Conservation (phyloP, 805 yeast genomes). For the Spathaspora girioi region DNA sequence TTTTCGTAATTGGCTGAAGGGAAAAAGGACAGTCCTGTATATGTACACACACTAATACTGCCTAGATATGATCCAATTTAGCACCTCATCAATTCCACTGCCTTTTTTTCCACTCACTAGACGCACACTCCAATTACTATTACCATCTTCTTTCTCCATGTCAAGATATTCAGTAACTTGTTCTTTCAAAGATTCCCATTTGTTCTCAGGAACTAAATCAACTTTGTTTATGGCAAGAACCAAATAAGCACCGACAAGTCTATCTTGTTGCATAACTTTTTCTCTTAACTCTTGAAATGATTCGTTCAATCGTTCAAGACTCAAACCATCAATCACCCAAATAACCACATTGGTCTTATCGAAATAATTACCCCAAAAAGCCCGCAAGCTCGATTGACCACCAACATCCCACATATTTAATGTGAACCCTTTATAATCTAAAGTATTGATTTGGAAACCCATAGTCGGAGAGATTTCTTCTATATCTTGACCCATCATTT, state of each 20-base stretch:
- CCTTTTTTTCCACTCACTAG: slow-evolving; percentile 37
- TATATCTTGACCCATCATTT: slow-evolving; percentile 49
- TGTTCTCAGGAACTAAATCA: slow-evolving; percentile 46
- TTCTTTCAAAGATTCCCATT: slow-evolving; percentile 7
- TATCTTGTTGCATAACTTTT: slow-evolving; percentile 60
- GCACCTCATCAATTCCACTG: slow-evolving; percentile 19
- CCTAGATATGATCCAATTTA: slow-evolving; percentile 24
- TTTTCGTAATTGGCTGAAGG: too few species aligned
- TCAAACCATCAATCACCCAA: slow-evolving; percentile 80
- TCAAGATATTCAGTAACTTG: slow-evolving; percentile 15
- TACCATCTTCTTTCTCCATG: slow-evolving; percentile 14
- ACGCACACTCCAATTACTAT: slow-evolving; percentile 22
- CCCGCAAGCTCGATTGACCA: slow-evolving; percentile 45
- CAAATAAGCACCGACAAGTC: slow-evolving; percentile 66
- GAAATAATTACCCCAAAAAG: slow-evolving; percentile 76
- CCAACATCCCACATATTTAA: slow-evolving; percentile 86
- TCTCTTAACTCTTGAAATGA: slow-evolving; percentile 60
- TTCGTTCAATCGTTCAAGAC: slow-evolving; percentile 60
- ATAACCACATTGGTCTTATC: slow-evolving; percentile 71
- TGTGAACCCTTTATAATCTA: slow-evolving; percentile 39
- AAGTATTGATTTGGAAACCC: slow-evolving; percentile 79
- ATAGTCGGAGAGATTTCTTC: slow-evolving; percentile 75
- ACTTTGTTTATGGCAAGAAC: slow-evolving; percentile 70
- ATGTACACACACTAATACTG: slow-evolving; percentile 8
- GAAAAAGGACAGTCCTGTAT: neutral